phyloP scores from a whole-genome alignment of 2,329 filamentous ascomycete genomes.

The Ascochyta pisi region DNA sequence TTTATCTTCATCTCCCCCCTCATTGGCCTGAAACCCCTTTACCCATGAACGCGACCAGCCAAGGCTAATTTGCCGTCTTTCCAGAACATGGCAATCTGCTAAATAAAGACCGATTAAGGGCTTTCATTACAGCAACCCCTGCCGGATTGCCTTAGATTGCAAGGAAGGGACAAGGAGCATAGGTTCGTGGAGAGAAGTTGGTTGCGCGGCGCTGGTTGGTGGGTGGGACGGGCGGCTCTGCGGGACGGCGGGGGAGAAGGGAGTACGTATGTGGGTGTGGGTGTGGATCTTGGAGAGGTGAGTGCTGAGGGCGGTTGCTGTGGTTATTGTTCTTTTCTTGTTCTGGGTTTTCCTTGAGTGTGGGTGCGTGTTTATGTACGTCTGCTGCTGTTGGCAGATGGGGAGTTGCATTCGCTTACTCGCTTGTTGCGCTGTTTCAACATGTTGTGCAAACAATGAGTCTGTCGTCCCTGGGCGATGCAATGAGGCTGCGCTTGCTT shows the following conservation, averaged over 20 bases:
- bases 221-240: conserved; percentile 40
- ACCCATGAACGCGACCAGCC: background rate
- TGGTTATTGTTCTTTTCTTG: background rate
- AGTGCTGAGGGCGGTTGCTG: conserved; percentile 11
- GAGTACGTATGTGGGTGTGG: background rate
- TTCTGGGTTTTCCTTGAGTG: background rate
- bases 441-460: no score
- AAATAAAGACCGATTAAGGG: conserved; percentile 6
- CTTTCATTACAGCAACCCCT: background rate
- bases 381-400: background rate
- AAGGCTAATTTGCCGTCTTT: conserved; percentile 9
- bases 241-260: conserved; percentile 23
- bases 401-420: no score
- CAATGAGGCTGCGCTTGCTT: no score
- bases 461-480: no score
- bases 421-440: no score
- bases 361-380: background rate
- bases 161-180: background rate
- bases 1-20: background rate
- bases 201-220: conserved; percentile 10
- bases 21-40: background rate
- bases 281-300: conserved; percentile 4
- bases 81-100: background rate
- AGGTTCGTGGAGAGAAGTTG: conserved; percentile 4
- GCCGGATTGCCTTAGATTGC: background rate